Evolutionary conservation across 192 early-diverging fungal genomes (phyloP), one percentile per base, ranked within the genome.

Genomic region (Powellomyces hirtus): DNA sequence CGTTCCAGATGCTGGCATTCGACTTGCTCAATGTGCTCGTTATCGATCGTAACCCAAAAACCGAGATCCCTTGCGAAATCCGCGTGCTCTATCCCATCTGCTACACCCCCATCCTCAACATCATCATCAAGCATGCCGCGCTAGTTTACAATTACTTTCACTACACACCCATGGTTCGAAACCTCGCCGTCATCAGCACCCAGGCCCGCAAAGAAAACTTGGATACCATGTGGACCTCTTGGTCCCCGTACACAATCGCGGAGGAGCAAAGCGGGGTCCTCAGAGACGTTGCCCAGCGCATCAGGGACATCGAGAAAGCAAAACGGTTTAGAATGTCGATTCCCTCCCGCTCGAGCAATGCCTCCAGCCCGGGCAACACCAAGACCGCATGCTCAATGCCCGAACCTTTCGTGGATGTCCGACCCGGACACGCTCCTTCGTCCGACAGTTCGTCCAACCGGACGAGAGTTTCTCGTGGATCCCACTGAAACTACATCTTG

Each of bases 91-190:
- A 59, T 24, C 57, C 57, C 10, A 22, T 59, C 11, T 24, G 7
- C 57, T 59, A 59, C 34, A 35, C 57, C 24, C 57, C 35, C 10
- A 13, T 36, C 33, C 57, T 59, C 27, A 59, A 59, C 57, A 29
- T 59, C 30, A 7, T 59, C 27, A 29, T 59, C 57, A 59, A 59
- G 35, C 57, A 59, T 33, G 27, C 27, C 33, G 57, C 57, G 4
- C 27, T 59, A 8, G 30, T 59, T 13, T 59, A 59, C 57, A 59
- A 59, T 33, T 59, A 59, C 35, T 13, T 59, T 59, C 57, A 59
- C 35, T 59, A 59, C 35, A 36, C 57, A 11, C 57, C 57, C 10
- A 35, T 59, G 27, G 57, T 59, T 6, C 57, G 57, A 8, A 35
- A 29, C 13, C 11, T 8, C 14, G 10, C 26, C 13, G 24, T 10